Conservation (phyloP, 495 filamentous ascomycete genomes). For the Hypoxylon crocopeplum region DNA sequence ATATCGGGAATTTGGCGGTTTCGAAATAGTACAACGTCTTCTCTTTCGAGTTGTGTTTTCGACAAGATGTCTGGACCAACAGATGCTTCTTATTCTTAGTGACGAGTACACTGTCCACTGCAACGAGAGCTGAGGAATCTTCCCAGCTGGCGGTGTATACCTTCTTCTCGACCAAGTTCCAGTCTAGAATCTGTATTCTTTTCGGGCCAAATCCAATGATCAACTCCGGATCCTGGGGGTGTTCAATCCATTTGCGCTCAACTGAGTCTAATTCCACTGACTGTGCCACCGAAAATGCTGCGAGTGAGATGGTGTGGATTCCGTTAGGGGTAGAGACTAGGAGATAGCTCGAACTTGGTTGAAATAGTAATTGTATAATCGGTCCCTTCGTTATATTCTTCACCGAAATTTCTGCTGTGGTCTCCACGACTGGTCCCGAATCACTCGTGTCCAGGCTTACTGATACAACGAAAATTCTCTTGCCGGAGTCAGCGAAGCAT, state of each 20-base stretch:
- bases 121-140: neutral
- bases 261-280: conserved; percentile 5
- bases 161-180: neutral
- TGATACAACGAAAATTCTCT: conserved; percentile 25
- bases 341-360: neutral
- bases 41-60: neutral
- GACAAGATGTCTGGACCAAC: conserved; percentile 1
- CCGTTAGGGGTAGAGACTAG: neutral
- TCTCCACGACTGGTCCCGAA: neutral
- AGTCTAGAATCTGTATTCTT: conserved; percentile 19
- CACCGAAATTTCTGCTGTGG: neutral
- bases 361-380: conserved; percentile 10
- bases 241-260: conserved; percentile 30
- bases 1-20: neutral
- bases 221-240: conserved; percentile 32
- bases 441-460: neutral
- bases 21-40: conserved; percentile 3
- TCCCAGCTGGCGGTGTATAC: neutral
- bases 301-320: conserved; percentile 2
- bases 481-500: conserved; percentile 33
- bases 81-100: conserved; percentile 7
- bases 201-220: conserved; percentile 32
- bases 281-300: neutral
- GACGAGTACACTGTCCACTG: conserved; percentile 3
- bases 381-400: conserved; percentile 2